These are phyloP conservation scores for Mucor circinelloides DNA, from an alignment of 371 early-diverging fungal species.

Conservation along the genomic window DNA sequence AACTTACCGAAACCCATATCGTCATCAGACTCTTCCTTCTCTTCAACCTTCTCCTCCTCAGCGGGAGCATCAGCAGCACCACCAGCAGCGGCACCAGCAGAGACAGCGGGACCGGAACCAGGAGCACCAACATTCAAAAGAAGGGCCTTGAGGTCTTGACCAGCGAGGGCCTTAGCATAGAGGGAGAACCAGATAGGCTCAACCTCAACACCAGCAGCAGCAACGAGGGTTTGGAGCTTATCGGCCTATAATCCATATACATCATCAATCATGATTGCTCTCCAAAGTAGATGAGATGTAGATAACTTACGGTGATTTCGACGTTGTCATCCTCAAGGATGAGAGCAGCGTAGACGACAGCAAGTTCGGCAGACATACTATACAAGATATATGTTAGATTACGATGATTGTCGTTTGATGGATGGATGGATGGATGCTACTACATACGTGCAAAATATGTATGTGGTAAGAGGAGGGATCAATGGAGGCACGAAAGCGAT, in stretches of 20 bases:
- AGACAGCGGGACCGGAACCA: constrained; percentile 65
- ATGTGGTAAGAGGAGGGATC: constrained; percentile 29
- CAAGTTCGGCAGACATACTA: constrained; percentile 80
- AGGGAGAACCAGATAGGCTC: constrained; percentile 96
- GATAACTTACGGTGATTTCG: constrained; percentile 88
- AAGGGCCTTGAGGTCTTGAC: constrained; percentile 90
- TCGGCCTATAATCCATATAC: constrained; percentile 70
- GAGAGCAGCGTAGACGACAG: constrained; percentile 96
- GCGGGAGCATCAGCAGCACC: constrained; percentile 62
- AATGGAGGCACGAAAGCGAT: constrained; percentile 4
- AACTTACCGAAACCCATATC: constrained; percentile 88
- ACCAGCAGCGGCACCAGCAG: constrained; percentile 55
- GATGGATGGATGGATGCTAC: constrained; percentile 30
- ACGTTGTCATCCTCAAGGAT: constrained; percentile 97
- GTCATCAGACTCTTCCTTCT: constrained; percentile 89
- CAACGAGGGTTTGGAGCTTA: constrained; percentile 90
- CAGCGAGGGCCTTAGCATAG: constrained; percentile 98
- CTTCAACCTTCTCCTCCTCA: constrained; percentile 67
- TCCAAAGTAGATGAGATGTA: neutral
- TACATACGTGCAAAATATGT: constrained; percentile 31
- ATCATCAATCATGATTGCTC: neutral
- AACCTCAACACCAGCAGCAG: constrained; percentile 91
- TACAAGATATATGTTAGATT: neutral
- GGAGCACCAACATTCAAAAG: constrained; percentile 88
- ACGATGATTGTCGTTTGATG: constrained; percentile 5